Base-by-base conservation (phyloP, 208 protist genomes). In the Trypanosoma boissoni region DNA sequence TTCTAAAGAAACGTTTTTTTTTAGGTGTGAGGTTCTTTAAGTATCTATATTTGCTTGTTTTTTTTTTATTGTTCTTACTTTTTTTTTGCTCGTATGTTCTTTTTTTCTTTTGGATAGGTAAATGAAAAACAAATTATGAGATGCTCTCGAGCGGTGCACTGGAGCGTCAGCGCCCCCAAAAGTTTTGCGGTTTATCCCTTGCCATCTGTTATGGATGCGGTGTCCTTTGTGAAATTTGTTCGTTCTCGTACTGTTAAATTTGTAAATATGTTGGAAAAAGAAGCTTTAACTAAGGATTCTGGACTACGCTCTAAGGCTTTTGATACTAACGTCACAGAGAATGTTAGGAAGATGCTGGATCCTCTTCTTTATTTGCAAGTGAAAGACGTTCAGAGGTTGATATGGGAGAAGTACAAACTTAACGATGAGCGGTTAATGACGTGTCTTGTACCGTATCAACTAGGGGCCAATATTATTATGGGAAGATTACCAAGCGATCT, bases 381-480 rank as follows among this genome's bases (percentile, higher is more conserved):
- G 32, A 70, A 66, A 24, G 86, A 90, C 23, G 84, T 96, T 2
- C 82, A 93, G 60, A 12, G 58, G 75, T 29, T 71, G 77, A 26
- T 76, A 26, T 61, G 51, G 28, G 71, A 88, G 20, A 80, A 86
- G 67, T 80, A 91, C 53, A 74, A 72, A 9, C 64, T 94, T 10
- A 67, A 67, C 5, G 69, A 78, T 41, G 67, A 86, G 16, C 84
- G 83, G 6, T 28, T 92, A 27, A 71, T 78, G 23, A 96, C 90
- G 1, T 92, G 84, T 59, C 61, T 96, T 32, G 90, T 96, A n/a
- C 90, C 90, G 16, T 96, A 92, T 64, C 84, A 87, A 49, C 20
- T 89, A 0, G 90, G 52, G 0, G 82, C 72, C 20, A 92, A 96
- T 58, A 91, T 94, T 20, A 80, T 96, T 45, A 69, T 96, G 8